Evolutionary conservation across 169 alveolate genomes (phyloP), one percentile per base, ranked within the genome.

Genomic region (Cryptosporidium parvum): DNA sequence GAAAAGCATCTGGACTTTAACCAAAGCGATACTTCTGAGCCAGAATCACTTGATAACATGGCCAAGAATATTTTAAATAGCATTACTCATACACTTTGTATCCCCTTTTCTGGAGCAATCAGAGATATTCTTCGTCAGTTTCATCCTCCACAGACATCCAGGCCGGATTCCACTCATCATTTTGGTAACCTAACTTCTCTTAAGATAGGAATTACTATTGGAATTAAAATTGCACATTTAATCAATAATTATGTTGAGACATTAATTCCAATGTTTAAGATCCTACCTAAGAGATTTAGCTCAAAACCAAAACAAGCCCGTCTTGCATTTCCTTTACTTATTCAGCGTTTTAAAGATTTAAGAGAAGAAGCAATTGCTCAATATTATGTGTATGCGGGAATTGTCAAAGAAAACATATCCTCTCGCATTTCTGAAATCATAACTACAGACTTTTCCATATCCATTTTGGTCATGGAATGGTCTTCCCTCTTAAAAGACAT

Each of bases 301-400:
- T 26, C 44, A n/a, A 29, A 7, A 0, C 37, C 56, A 16, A 18
- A 37, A 18, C 14, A 21, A 10, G 16, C 12, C 18, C 42, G 26
- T 7, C 61, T 65, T 9, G 35, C 39, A 18, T 61, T 44, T 51
- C 89, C 89, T 8, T 65, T 16, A 7, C 39, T 80, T 9, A 80
- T 80, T 21, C 89, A 80, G n/a, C 72, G 75, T 1, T 65, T 80
- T 80, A 62, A 29, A n/a, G 89, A 80, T 51, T 44, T 80, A n/a
- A 80, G 51, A 80, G 89, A 80, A 31, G 89, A 80, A 14, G 89
- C 89, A 4, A 80, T 80, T 26, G 89, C 89, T 29, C 89, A 80
- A 31, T 80, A 62, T 42, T 80, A 61, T n/a, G 89, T 80, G 1
- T 80, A 80, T 62, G 65, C 89, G 9, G 75, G 75, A 8, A 61